Conservation (phyloP, 371 early-diverging fungal genomes). For the Mycotypha africana region DNA sequence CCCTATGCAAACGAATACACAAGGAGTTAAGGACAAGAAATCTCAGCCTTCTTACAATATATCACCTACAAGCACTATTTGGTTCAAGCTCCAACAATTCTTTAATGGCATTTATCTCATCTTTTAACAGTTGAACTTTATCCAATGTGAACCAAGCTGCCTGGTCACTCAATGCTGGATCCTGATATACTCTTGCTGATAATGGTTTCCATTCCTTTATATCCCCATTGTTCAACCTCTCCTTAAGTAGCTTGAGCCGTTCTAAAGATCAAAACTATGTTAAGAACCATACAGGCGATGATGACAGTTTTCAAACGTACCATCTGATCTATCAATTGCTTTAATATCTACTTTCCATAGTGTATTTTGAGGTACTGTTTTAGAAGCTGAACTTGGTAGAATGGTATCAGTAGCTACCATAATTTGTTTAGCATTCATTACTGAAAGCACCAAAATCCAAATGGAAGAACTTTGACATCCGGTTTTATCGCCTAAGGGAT, state of each 20-base stretch:
- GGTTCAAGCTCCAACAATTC: slow-evolving; percentile 87
- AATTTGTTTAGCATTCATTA: slow-evolving; percentile 2
- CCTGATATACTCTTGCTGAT: slow-evolving; percentile 11
- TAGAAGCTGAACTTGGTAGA: slow-evolving; percentile 20
- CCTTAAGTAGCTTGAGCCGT: not conserved
- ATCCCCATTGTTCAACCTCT: not conserved
- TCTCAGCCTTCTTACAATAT: no score
- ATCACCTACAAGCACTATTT: slow-evolving; percentile 82
- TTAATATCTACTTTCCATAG: slow-evolving; percentile 8
- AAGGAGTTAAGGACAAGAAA: no score
- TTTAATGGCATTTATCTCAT: slow-evolving; percentile 61
- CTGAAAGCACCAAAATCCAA: slow-evolving; percentile 19
- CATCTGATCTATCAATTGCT: not conserved
- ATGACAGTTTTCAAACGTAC: no score
- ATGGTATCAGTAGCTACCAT: slow-evolving; percentile 8
- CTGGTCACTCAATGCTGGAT: slow-evolving; percentile 14
- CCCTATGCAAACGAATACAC: slow-evolving; percentile 40
- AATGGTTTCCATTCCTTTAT: slow-evolving; percentile 7
- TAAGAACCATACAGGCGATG: no score
- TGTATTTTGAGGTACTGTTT: slow-evolving; percentile 2
- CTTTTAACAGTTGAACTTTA: slow-evolving; percentile 35
- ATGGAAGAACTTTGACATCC: slow-evolving; percentile 12
- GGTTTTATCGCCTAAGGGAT: slow-evolving; percentile 4
- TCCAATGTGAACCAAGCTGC: slow-evolving; percentile 37
- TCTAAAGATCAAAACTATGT: not conserved